phyloP scores from a whole-genome alignment of 2,329 filamentous ascomycete genomes.

The Eurotiales sp. region DNA sequence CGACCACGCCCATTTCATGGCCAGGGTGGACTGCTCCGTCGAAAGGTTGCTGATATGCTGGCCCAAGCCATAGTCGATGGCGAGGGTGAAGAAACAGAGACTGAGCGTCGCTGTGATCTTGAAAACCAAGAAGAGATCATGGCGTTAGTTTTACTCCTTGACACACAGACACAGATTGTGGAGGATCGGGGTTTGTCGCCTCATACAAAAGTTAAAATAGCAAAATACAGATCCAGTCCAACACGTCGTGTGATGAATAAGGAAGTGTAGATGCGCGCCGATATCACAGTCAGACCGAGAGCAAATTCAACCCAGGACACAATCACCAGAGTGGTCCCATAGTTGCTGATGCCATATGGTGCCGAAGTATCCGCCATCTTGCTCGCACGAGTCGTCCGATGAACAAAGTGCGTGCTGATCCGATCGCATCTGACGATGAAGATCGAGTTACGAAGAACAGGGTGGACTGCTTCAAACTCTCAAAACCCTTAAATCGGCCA shows the following conservation, averaged over 20 bases:
- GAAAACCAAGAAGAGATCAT: too few species aligned
- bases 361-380: neutral
- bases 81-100: conserved; percentile 14
- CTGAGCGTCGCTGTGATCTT: conserved; percentile 15
- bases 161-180: neutral
- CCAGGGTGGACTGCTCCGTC: neutral
- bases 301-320: conserved; percentile 18
- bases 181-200: neutral
- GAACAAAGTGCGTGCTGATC: too few species aligned
- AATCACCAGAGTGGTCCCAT: neutral
- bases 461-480: too few species aligned
- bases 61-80: conserved; percentile 19
- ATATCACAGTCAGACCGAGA: conserved; percentile 16
- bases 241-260: conserved; percentile 18
- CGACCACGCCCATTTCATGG: conserved; percentile 21
- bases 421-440: too few species aligned
- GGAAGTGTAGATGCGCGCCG: conserved; percentile 19
- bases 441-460: too few species aligned
- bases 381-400: too few species aligned
- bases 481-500: too few species aligned
- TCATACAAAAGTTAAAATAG: conserved; percentile 20
- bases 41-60: conserved; percentile 8
- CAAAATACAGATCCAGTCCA: conserved; percentile 18
- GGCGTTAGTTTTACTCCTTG: neutral
- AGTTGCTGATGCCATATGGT: neutral